Evolutionary conservation across 495 filamentous ascomycete species (phyloP).

Genomic region (Penicillium ucsense): DNA sequence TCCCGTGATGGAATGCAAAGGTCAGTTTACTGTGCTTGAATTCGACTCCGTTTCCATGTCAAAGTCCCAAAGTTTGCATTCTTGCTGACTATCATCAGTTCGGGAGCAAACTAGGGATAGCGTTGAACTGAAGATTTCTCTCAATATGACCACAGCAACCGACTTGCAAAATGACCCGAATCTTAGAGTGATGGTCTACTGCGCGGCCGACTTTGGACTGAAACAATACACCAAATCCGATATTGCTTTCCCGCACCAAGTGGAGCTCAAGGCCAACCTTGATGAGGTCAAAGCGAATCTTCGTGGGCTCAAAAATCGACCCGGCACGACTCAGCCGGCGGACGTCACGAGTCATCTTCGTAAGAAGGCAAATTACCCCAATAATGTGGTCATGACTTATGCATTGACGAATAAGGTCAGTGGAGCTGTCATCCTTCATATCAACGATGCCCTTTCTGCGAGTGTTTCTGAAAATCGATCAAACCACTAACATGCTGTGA

Average conservation of each 20-base stretch:
- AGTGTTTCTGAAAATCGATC: neutral
- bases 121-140: slow-evolving; percentile 43
- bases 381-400: slow-evolving; percentile 78
- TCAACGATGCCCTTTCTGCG: neutral
- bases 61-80: no score
- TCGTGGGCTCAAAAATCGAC: slow-evolving; percentile 88
- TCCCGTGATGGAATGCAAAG: slow-evolving; percentile 52
- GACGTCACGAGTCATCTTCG: slow-evolving; percentile 77
- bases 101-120: slow-evolving; percentile 44
- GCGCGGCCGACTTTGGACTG: slow-evolving; percentile 50
- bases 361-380: slow-evolving; percentile 56
- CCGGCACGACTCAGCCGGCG: slow-evolving; percentile 83
- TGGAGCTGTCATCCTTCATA: neutral
- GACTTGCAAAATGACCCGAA: slow-evolving; percentile 43
- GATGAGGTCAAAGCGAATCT: slow-evolving; percentile 82
- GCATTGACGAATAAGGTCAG: slow-evolving; percentile 78
- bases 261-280: slow-evolving; percentile 83
- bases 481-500: neutral
- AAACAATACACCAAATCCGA: slow-evolving; percentile 52
- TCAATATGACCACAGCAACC: slow-evolving; percentile 37
- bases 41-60: no score
- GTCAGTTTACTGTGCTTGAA: slow-evolving; percentile 23
- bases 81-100: slow-evolving; percentile 22
- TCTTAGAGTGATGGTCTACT: slow-evolving; percentile 70
- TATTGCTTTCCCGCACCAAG: slow-evolving; percentile 81